Evolutionary conservation across 441 rosid species (phyloP), one percentile per base, ranked within the genome.

Genomic region (Capsella rubella): DNA sequence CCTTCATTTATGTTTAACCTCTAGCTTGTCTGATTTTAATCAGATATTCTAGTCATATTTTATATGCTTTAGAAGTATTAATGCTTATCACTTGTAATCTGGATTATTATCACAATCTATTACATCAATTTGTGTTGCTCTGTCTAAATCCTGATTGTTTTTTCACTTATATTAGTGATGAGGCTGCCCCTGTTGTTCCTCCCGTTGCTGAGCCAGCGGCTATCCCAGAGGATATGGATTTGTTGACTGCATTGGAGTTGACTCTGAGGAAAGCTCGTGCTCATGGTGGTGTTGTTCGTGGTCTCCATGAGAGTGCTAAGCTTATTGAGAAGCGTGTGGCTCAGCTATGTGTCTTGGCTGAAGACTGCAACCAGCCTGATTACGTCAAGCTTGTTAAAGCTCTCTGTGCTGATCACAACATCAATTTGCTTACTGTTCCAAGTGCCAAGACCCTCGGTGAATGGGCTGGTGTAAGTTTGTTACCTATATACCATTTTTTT

Each of bases 391-490:
- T 94, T 73, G 97, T 92, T 4, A 94, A 92, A 72, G 93, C 89
- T n/a, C 97, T 94, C 25, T 94, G 99, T 27, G 88, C 84, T 55
- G 97, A 92, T 59, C 97, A 89, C 80, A 82, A 81, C 15, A 86
- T 89, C 13, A 82, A 81, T 60, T 71, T 94, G 76, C 65, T 94
- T 51, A 84, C 85, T 0, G 97, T 88, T 25, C 97, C 97, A 13
- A 87, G 89, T 81, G 92, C 97, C 27, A 90, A 92, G 78, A 82
- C 95, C 46, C 97, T 92, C 0, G 99, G 99, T 28, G 97, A 95
- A 73, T 95, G 99, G 99, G 97, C 97, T 75, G 99, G 99, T 49
- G 99, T 95, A 83, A 86, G 96, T 87, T 35, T 46, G 52, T 12
- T 31, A 6, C 14, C 9, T 6, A 10, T 25, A 39, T 2, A 32